Base-by-base conservation (phyloP, 331 rosid genomes). In the Malus hybrid region DNA sequence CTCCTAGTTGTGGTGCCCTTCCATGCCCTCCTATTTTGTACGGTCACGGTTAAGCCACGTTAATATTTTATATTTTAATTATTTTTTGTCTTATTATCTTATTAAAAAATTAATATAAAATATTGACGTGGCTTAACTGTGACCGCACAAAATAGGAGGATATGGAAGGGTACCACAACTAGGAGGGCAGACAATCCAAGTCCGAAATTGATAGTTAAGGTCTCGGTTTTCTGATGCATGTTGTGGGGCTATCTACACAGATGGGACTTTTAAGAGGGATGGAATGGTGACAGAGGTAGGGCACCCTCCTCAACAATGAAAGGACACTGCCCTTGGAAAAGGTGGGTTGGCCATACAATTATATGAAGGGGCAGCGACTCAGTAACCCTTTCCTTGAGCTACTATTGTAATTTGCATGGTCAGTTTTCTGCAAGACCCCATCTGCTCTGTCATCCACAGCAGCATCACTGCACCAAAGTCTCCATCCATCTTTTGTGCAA, bases 261-360 rank as follows among this genome's bases (percentile, higher is more conserved):
- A 71, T 70, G 50, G 33, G 79, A 33, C 74, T 75, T 80, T 76
- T 65, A 10, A 27, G 67, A 74, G 54, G 85, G 76, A 74, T 83
- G 92, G 90, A 90, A 84, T 81, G 80, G 83, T 81, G 88, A 86
- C 89, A 76, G 19, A 57, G 86, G 86, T 77, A 80, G 85, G 88
- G 59, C 39, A 62, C 92, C 86, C 82, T 39, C 78, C 75, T 78
- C 84, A 48, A 75, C 78, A 70, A 65, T 50, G 24, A 61, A 77
- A 69, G 71, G 76, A 20, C 57, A 61, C 70, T 65, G 33, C 12
- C 22, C 42, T 42, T 42, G 48, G 4, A 55, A 55, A 79, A 29
- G 74, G 79, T 70, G 28, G 65, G 86, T 73, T 69, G 78, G 65
- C 84, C 72, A 67, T 64, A 55, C 81, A 73, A 48, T 80, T 6